phyloP scores from a whole-genome alignment of 495 filamentous ascomycete genomes.

The Penicillium roqueforti region DNA sequence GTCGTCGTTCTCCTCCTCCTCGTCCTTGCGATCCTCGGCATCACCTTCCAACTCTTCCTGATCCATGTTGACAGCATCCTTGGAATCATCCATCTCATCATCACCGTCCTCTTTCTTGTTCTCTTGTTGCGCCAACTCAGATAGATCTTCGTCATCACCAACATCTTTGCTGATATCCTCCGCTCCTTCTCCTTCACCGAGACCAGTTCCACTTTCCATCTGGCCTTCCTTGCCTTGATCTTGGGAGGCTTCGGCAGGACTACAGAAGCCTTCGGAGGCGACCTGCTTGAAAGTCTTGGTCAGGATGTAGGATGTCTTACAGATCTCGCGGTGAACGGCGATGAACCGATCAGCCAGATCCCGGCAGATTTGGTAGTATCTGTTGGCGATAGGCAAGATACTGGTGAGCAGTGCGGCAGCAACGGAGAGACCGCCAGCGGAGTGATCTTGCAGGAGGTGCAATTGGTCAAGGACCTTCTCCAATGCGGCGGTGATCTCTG shows the following conservation, averaged over 20 bases:
- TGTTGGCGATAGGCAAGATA: constrained; percentile 66
- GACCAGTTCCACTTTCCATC: constrained; percentile 86
- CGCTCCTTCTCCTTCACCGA: constrained; percentile 92
- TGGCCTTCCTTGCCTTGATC: constrained; percentile 65
- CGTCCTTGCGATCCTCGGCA: constrained; percentile 51
- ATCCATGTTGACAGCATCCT: constrained; percentile 92
- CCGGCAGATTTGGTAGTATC: constrained; percentile 61
- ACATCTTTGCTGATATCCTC: constrained; percentile 98
- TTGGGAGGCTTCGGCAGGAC: constrained; percentile 70
- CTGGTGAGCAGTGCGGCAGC: constrained; percentile 60
- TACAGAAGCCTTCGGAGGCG: constrained; percentile 83
- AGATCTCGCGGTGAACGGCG: constrained; percentile 60
- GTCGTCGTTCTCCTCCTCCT: constrained; percentile 58
- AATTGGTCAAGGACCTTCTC: constrained; percentile 47
- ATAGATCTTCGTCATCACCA: constrained; percentile 85
- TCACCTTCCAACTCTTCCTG: constrained; percentile 67
- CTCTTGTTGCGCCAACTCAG: constrained; percentile 81
- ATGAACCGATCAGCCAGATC: constrained; percentile 49
- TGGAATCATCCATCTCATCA: constrained; percentile 63
- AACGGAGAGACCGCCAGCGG: constrained; percentile 37
- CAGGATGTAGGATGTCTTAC: constrained; percentile 69
- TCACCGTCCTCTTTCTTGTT: constrained; percentile 58
- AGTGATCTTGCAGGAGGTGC: constrained; percentile 43
- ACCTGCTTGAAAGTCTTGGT: constrained; percentile 71
- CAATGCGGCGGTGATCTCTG: constrained; percentile 51